Percentiles rank a stretch among this genome's conserved stretches.
Conservation (phyloP, 305 asterid genomes). For the Fraxinus sp. region DNA sequence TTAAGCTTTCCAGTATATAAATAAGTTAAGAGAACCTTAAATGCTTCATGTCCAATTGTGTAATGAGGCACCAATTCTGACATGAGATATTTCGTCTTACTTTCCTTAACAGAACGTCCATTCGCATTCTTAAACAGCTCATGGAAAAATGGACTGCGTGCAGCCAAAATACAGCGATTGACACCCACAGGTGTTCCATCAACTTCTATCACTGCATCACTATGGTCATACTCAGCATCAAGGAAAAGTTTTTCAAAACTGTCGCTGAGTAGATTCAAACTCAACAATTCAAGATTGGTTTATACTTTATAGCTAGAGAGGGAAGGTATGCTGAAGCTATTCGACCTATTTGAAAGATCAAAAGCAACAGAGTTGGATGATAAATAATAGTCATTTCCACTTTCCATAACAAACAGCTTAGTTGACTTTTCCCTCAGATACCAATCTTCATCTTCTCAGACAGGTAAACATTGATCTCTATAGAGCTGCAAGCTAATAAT, state of each 20-base stretch:
- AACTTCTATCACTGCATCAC: slow-evolving; percentile 67
- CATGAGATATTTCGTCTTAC: slow-evolving; percentile 57
- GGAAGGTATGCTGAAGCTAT: slow-evolving; percentile 29
- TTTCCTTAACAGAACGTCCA: slow-evolving; percentile 30
- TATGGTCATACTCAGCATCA: slow-evolving; percentile 52
- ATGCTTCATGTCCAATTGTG: slow-evolving; percentile 58
- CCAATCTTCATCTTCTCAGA: background rate
- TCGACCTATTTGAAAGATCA: slow-evolving; percentile 54
- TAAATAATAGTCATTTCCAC: slow-evolving; percentile 50
- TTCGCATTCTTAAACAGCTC: slow-evolving; percentile 40
- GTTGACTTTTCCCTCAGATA: background rate
- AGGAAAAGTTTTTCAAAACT: slow-evolving; percentile 64
- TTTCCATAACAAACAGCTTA: slow-evolving; percentile 43
- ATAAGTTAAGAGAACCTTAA: slow-evolving; percentile 59
- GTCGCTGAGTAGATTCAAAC: slow-evolving; percentile 49
- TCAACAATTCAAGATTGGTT: slow-evolving; percentile 47
- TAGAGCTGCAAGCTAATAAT: background rate
- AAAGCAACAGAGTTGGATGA: slow-evolving; percentile 57
- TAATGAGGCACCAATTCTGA: slow-evolving; percentile 50
- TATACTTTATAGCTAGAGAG: slow-evolving; percentile 36
- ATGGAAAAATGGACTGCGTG: slow-evolving; percentile 63
- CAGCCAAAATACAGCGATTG: slow-evolving; percentile 76
- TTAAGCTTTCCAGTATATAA: slow-evolving; percentile 70
- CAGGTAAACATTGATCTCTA: background rate
- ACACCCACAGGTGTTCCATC: slow-evolving; percentile 63